A percentile compares a stretch with the other conserved stretches of the same genome.
Conservation (phyloP, 345 rosid genomes). For the Anastatica hierochuntica region DNA sequence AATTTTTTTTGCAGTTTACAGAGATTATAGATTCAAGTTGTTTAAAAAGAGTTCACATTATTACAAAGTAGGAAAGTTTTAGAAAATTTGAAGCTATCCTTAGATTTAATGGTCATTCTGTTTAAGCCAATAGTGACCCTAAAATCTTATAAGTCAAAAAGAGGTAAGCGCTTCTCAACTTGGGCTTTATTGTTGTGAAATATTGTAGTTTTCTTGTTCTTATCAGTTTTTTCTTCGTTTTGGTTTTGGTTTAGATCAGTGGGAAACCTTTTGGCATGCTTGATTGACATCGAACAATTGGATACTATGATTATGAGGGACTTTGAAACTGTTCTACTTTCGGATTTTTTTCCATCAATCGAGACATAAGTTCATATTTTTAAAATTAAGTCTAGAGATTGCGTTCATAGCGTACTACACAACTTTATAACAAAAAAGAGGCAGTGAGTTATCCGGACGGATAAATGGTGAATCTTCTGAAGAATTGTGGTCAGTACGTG, state of each 20-base stretch:
- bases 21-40: too few relatives aligned
- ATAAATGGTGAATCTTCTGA: constrained; percentile 36
- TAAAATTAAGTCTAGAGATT: constrained; percentile 44
- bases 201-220: constrained; percentile 1
- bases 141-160: constrained; percentile 16
- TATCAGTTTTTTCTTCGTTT: background rate
- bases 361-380: constrained; percentile 32
- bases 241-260: constrained; percentile 4
- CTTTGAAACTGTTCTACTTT: constrained; percentile 39
- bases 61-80: too few relatives aligned
- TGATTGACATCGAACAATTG: constrained; percentile 31
- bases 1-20: constrained; percentile 18
- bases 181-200: background rate
- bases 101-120: too few relatives aligned
- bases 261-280: constrained; percentile 23
- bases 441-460: constrained; percentile 20
- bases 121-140: constrained; percentile 20
- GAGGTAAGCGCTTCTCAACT: constrained; percentile 28
- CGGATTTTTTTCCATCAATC: constrained; percentile 29
- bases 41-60: too few relatives aligned
- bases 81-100: too few relatives aligned
- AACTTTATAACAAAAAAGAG: constrained; percentile 40
- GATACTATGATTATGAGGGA: constrained; percentile 23
- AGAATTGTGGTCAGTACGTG: constrained; percentile 43
- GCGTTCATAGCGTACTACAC: constrained; percentile 36